Base-by-base conservation (phyloP, 1,139 yeast species). In the Yamadazyma siamensis region DNA sequence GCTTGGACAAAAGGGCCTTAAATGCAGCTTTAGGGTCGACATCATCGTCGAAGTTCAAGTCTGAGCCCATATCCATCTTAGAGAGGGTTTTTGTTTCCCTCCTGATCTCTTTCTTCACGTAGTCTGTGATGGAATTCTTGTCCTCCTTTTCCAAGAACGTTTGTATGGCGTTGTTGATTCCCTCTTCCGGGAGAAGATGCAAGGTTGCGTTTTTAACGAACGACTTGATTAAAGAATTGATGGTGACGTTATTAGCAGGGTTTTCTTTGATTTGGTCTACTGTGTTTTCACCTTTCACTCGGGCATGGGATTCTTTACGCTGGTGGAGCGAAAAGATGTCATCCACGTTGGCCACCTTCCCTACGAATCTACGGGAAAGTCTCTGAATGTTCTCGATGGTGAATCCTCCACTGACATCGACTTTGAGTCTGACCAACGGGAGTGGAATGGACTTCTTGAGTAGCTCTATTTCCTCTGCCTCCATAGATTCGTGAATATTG, bases 311-410 rank as follows among this genome's bases (percentile, higher is more conserved):
- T 36, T 47, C 49, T 47, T 35, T 46, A 46, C 63, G 71, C 49
- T 80, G 75, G 47, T 77, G 76, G 49, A 84, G 83, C 29, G 77
- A 80, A 2, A 91, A 76, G 7, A 89, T 86, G 46, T 89, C 95
- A 47, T 85, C 82, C 8, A 82, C 77, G 52, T 91, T 91, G 9
- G 98, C 98, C 4, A 91, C 94, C 40, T 69, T 71, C 0, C 96
- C 96, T 5, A 86, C 95, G 65, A 89, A 94, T 45, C 86, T 63
- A 48, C 89, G 87, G 4, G 96, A 87, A 44, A 91, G 86, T 38
- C 96, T 60, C 34, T 94, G 69, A 1, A 95, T 86, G 48, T 91
- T 89, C 47, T 89, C 98, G 22, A 91, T 86, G 44, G 88, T 95
- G 47, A 75, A 89, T 4, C 89, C 95, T 0, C 95, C 96, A 21